Conservation (phyloP, 2,329 filamentous ascomycete genomes). For the Helotiales sp. region DNA sequence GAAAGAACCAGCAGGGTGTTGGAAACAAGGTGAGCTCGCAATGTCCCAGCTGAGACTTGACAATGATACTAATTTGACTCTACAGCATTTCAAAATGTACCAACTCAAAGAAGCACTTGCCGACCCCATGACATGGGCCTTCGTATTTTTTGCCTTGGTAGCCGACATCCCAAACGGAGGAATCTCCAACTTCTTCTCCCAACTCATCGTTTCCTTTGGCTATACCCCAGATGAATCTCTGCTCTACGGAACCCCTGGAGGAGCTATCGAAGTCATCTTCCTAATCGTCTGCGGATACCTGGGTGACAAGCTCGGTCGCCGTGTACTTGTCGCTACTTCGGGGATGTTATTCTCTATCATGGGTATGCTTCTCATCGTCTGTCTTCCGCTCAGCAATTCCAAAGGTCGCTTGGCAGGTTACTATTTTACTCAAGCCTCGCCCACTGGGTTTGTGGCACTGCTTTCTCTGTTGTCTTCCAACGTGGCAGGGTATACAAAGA, state of each 20-base stretch:
- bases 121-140: constrained; percentile 36
- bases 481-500: constrained; percentile 49
- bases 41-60: not conserved
- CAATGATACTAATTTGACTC: not conserved
- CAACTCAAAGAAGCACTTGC: constrained; percentile 50
- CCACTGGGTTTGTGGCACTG: constrained; percentile 43
- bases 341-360: constrained; percentile 38
- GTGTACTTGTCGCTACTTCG: constrained; percentile 35
- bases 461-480: constrained; percentile 43
- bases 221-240: constrained; percentile 34
- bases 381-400: constrained; percentile 38
- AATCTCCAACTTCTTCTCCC: constrained; percentile 57
- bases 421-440: constrained; percentile 55
- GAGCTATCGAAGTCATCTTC: constrained; percentile 31
- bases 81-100: constrained; percentile 48
- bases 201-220: constrained; percentile 53
- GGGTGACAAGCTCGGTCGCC: constrained; percentile 29
- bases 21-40: constrained; percentile 40
- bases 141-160: constrained; percentile 46
- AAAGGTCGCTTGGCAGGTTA: constrained; percentile 40
- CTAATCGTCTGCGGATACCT: constrained; percentile 31
- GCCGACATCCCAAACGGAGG: constrained; percentile 42
- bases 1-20: constrained; percentile 59
- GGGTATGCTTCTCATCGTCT: constrained; percentile 37
- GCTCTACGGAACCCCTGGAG: constrained; percentile 32